phyloP scores from a whole-genome alignment of 2,329 filamentous ascomycete genomes.

The Aspergillus brunneoviolaceus region DNA sequence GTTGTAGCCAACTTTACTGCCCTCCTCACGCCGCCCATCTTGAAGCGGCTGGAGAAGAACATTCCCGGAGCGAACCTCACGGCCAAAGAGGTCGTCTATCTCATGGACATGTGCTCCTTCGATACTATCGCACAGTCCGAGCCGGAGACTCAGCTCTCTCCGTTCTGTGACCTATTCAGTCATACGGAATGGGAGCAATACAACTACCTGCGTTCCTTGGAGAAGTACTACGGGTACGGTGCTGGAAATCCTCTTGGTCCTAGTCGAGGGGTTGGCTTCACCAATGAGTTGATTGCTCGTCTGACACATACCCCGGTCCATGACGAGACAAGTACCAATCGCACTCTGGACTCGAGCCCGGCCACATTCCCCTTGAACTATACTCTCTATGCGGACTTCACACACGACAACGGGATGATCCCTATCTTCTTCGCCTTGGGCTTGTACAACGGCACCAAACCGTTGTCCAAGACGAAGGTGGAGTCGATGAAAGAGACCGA shows the following conservation, averaged over 20 bases:
- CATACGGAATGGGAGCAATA: conserved; percentile 72
- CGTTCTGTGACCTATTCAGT: conserved; percentile 76
- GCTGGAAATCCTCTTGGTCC: conserved; percentile 75
- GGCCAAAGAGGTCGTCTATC: conserved; percentile 59
- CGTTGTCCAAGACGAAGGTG: conserved; percentile 52
- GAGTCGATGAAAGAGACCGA: conserved; percentile 54
- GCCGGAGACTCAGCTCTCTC: conserved; percentile 56
- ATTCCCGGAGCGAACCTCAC: conserved; percentile 68
- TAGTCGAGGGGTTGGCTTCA: conserved; percentile 82
- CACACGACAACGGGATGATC: conserved; percentile 86
- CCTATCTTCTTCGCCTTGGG: conserved; percentile 74
- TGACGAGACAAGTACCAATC: conserved; percentile 75
- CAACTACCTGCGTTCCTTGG: conserved; percentile 75
- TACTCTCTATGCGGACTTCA: conserved; percentile 81
- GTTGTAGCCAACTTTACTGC: conserved; percentile 60
- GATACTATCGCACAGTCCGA: conserved; percentile 65
- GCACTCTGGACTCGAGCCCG: conserved; percentile 67
- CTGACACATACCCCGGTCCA: conserved; percentile 67
- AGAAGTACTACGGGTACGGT: conserved; percentile 82
- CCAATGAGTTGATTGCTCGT: conserved; percentile 82
- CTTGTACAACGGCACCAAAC: conserved; percentile 66
- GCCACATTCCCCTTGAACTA: conserved; percentile 71
- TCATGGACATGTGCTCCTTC: conserved; percentile 92
- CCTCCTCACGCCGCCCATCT: conserved; percentile 67
- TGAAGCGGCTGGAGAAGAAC: conserved; percentile 66